Base-by-base conservation (phyloP, 2,329 filamentous ascomycete species). In the Fusarium brevicatenulatum region DNA sequence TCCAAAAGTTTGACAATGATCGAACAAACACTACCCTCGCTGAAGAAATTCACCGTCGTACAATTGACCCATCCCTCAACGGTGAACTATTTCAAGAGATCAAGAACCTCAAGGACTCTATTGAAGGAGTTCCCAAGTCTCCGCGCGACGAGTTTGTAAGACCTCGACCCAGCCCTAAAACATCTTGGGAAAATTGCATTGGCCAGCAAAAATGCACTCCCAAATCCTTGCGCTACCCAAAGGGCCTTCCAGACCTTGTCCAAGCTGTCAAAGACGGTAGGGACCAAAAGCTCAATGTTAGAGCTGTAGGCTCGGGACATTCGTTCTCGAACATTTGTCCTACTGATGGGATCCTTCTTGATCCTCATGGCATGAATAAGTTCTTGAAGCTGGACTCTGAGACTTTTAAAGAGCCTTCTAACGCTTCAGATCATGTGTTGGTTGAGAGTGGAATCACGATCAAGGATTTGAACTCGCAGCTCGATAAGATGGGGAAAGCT, bases 301-400 rank as follows among this genome's bases (percentile, higher is more conserved):
- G 55, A 4, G 55, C 55, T 12, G 55, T 58, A 1, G 55, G 55
- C 0, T 58, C 55, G 1, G 55, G 55, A 1, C 55, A 58, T 32
- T 58, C 55, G 2, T 58, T 58, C 34, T 58, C 55, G 15, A 50
- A 58, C 3, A 23, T 58, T 21, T 58, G 55, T 12, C 55, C 55
- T 2, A 58, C 55, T 9, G 55, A 50, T 23, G 55, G 55, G 3
- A 58, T 58, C 4, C 21, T 58, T 6, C 55, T 58, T 11, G 55
- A 58, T 21, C 55, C 55, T 19, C 55, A 50, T 39, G 55, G 55
- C 1, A 58, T 58, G 55, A 58, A 58, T 6, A 50, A 50, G 13
- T 37, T 58, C 18, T 16, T 58, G 10, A 30, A 50, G 15, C 2
- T 58, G 4, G 23, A 32, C 15, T 8, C 55, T 37, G 25, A 34